Evolutionary conservation across 2,329 filamentous ascomycete genomes (phyloP), one percentile per base, ranked within the genome.

Genomic region (Penicillium hesseltinei): DNA sequence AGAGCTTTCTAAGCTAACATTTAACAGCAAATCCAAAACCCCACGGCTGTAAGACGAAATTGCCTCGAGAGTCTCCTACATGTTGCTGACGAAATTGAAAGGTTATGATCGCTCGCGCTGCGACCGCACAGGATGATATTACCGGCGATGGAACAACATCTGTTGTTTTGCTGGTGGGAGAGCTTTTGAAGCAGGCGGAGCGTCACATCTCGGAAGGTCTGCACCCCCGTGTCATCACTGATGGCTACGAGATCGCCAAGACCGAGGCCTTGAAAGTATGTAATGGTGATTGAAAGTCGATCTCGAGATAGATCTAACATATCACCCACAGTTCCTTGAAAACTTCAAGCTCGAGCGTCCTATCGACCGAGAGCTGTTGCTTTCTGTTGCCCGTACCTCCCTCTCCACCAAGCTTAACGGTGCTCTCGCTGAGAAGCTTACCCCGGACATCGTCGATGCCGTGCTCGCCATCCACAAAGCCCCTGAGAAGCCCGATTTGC

Each of bases 111-210:
- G 86, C 86, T 61, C 80, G 86, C 72, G 92, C 93, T 70, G 94
- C 94, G 57, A 99, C 94, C 38, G 94, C 94, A 66, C 93, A 99
- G 76, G 94, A 99, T 76, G 94, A 99, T 71, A 99, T 99, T 69
- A 96, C 91, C 68, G 94, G 94, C 71, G 94, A 99, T 76, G 94
- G 94, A 71, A 99, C 94, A 69, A 99, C 94, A 42, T 97, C 92
- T 46, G 93, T 97, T 31, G 94, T 99, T 51, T 80, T 99, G 69
- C 80, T 97, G 74, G 92, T 99, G 51, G 94, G 94, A 75, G 94
- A 99, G 81, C 86, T 99, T 59, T 80, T 99, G 73, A 99, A 97
- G 84, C 94, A 99, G 81, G 94, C 94, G 59, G 90, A 97, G 75
- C 86, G 94, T 76, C 92, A 96, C 76, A 97, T 99, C 71, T 87